phyloP scores from a whole-genome alignment of 2,329 filamentous ascomycete genomes.

The Colletotrichum agaves region DNA sequence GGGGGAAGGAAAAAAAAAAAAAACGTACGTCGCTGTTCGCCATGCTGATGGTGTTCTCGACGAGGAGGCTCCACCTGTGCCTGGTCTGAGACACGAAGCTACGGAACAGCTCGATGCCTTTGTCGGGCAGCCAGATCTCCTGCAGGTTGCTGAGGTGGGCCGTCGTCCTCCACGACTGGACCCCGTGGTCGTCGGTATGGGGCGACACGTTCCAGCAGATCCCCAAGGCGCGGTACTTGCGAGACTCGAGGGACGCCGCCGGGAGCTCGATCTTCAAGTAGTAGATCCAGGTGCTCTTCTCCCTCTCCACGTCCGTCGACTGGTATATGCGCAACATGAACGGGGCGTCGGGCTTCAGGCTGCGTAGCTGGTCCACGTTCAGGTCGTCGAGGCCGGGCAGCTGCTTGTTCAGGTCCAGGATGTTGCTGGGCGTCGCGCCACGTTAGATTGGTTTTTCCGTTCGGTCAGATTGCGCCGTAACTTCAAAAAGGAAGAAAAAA shows the following conservation, averaged over 20 bases:
- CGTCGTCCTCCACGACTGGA: neutral
- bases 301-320: neutral
- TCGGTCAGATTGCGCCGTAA: neutral
- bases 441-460: accelerated
- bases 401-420: neutral
- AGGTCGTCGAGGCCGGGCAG: neutral
- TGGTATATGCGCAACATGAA: neutral
- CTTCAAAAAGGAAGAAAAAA: too few relatives aligned
- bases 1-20: too few relatives aligned
- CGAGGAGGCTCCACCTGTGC: neutral
- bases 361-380: neutral
- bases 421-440: neutral
- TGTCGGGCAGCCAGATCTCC: neutral
- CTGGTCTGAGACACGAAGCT: neutral
- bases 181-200: neutral
- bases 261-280: neutral
- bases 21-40: neutral
- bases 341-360: neutral
- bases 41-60: neutral
- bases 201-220: neutral
- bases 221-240: too few relatives aligned
- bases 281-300: neutral
- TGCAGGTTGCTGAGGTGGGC: neutral
- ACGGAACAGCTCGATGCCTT: neutral
- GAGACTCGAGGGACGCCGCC: neutral